These are phyloP conservation scores for Coccomyxa subellipsoidea DNA, from an alignment of 163 green algal species.

Conservation along the genomic window DNA sequence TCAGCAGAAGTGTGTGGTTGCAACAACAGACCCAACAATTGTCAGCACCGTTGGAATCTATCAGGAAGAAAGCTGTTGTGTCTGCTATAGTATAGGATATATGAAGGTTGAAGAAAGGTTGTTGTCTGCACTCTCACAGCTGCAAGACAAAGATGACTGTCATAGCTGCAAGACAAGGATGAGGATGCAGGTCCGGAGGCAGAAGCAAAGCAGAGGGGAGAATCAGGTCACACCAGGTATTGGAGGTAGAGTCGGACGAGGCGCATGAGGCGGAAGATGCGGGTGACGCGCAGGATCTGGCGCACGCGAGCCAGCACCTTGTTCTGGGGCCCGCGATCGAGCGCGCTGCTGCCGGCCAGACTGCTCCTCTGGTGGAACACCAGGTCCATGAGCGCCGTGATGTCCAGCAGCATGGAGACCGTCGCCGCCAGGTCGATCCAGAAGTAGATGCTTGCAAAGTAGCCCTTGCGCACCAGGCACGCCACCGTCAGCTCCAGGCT, in stretches of 20 bases:
- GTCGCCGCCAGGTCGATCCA: conserved; percentile 84
- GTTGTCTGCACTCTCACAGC: too few relatives aligned
- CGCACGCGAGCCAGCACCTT: conserved; percentile 19
- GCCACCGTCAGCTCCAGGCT: conserved; percentile 33
- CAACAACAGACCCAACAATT: too few relatives aligned
- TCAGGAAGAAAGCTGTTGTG: too few relatives aligned
- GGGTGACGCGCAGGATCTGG: conserved; percentile 58
- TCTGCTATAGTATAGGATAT: too few relatives aligned
- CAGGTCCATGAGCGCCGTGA: conserved; percentile 29
- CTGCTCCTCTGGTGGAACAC: conserved; percentile 5
- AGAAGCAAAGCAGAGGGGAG: too few relatives aligned
- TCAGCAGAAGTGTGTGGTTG: too few relatives aligned
- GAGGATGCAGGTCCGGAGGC: too few relatives aligned
- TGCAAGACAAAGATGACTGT: too few relatives aligned
- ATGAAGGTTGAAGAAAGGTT: too few relatives aligned
- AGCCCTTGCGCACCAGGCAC: conserved; percentile 65
- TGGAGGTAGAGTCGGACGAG: conserved; percentile 72
- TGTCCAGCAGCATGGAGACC: conserved; percentile 78
- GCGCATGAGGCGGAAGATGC: conserved; percentile 73
- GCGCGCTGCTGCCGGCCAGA: neutral
- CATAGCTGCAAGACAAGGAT: too few relatives aligned
- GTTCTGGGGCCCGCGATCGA: neutral
- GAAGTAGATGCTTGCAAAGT: conserved; percentile 86
- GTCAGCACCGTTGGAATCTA: too few relatives aligned
- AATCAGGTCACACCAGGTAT: conserved; percentile 27